These are phyloP conservation scores for Microcyclospora tardicrescens DNA, from an alignment of 2,329 filamentous ascomycete species.

Conservation along the genomic window DNA sequence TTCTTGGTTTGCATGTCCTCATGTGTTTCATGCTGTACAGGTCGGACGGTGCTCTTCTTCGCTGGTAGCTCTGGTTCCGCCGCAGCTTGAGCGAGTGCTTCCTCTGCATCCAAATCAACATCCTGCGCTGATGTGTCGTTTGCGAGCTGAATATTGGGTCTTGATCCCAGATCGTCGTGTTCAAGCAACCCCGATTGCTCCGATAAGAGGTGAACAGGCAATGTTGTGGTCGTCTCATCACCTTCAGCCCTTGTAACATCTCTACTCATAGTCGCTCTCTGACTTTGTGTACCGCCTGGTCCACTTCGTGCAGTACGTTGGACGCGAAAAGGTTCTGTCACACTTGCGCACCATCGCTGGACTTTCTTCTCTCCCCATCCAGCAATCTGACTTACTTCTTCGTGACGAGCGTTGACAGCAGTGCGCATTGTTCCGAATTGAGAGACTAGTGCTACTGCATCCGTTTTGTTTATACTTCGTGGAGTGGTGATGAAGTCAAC, in stretches of 20 bases:
- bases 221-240: constrained; percentile 6
- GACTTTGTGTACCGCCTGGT: constrained; percentile 20
- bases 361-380: constrained; percentile 97
- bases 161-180: constrained; percentile 24
- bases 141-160: constrained; percentile 23
- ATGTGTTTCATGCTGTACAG: too few species aligned
- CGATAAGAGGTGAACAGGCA: too few species aligned
- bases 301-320: constrained; percentile 52
- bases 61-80: constrained; percentile 14
- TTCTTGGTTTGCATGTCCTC: constrained; percentile 8
- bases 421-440: constrained; percentile 82
- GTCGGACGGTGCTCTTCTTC: constrained; percentile 2
- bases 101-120: constrained; percentile 32
- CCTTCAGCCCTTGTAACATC: constrained; percentile 15
- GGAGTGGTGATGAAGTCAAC: constrained; percentile 89
- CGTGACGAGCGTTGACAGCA: constrained; percentile 75
- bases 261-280: constrained; percentile 13
- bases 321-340: constrained; percentile 73
- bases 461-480: constrained; percentile 82
- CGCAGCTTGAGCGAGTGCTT: constrained; percentile 27
- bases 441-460: constrained; percentile 78
- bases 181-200: background rate
- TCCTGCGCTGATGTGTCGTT: constrained; percentile 9
- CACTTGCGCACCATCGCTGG: constrained; percentile 65
- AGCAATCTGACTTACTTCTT: constrained; percentile 70